Conservation (phyloP, 2,329 filamentous ascomycete species). For the Simplicillium aogashimaense region DNA sequence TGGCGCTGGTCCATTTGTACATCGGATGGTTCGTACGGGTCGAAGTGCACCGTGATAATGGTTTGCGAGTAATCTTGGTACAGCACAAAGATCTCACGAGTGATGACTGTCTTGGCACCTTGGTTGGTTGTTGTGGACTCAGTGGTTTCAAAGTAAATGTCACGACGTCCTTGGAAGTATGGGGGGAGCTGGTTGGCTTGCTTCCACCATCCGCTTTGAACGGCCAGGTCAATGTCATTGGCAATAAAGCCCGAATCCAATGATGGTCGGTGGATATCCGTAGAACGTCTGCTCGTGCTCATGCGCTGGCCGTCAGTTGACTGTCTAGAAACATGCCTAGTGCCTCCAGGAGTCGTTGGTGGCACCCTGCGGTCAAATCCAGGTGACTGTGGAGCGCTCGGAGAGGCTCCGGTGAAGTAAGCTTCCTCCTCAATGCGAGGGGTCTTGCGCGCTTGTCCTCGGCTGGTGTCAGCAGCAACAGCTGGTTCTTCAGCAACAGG, state of each 20-base stretch:
- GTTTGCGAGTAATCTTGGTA: slow-evolving; percentile 97
- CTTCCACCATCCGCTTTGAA: slow-evolving; percentile 76
- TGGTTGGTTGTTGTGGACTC: slow-evolving; percentile 62
- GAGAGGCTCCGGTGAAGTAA: slow-evolving; percentile 37
- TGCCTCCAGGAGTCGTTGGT: slow-evolving; percentile 21
- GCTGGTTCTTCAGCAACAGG: slow-evolving; percentile 39
- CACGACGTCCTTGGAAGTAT: slow-evolving; percentile 69
- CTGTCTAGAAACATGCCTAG: slow-evolving; percentile 15
- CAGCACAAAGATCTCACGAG: slow-evolving; percentile 76
- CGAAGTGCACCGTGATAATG: slow-evolving; percentile 70
- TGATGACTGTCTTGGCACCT: slow-evolving; percentile 60
- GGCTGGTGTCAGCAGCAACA: slow-evolving; percentile 61
- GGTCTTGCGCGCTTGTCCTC: slow-evolving; percentile 22
- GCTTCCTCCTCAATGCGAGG: slow-evolving; percentile 34
- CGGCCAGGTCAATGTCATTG: slow-evolving; percentile 71
- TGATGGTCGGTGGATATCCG: slow-evolving; percentile 66
- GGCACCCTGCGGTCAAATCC: slow-evolving; percentile 33
- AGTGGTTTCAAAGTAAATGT: slow-evolving; percentile 74
- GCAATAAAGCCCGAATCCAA: slow-evolving; percentile 79
- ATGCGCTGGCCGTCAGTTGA: slow-evolving; percentile 27
- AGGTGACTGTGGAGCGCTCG: slow-evolving; percentile 31
- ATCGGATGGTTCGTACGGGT: slow-evolving; percentile 62
- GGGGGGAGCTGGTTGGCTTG: slow-evolving; percentile 72
- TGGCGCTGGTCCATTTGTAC: slow-evolving; percentile 76
- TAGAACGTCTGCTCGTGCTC: slow-evolving; percentile 47